Base-by-base conservation (phyloP, 805 yeast species). In the Yamadazyma endophytica region DNA sequence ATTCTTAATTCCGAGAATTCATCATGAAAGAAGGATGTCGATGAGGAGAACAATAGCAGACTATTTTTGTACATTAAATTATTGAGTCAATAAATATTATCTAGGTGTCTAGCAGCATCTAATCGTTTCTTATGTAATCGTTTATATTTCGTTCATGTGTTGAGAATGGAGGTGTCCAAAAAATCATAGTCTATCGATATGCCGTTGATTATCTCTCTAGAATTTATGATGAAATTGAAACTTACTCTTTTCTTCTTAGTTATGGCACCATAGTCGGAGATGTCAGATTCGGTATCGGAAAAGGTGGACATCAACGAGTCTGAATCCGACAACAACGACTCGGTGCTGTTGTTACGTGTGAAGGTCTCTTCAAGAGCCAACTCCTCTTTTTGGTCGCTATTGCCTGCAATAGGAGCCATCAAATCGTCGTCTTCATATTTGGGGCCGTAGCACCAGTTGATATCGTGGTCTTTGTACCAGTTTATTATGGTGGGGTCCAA, bases 391-490 rank as follows among this genome's bases (percentile, higher is more conserved):
- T n/a, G n/a, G n/a, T n/a, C n/a, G n/a, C n/a, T n/a, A n/a, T n/a
- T n/a, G n/a, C n/a, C n/a, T n/a, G n/a, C n/a, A n/a, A n/a, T n/a
- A n/a, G n/a, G n/a, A n/a, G n/a, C 22, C 7, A 30, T 31, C 11
- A 31, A 29, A n/a, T 33, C 40, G 9, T 26, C 37, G 22, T 18
- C 23, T 13, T 23, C 19, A 26, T 34, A 42, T 35, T 58, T 56
- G 13, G 80, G 79, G 1, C 79, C 80, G 43, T 68, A 74, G 29
- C 74, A 56, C 59, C 74, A 72, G 4, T 78, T 74, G 28, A 71
- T 64, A 44, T 74, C 80, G 36, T 70, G 69, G 34, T 57, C 64
- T 44, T 74, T 74, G 43, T 59, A 64, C 80, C 80, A 74, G 49
- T 74, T 73, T 24, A 74, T 72, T 21, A 40, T 38, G 4, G 58